Percentiles rank a stretch among this genome's conserved stretches.
Evolutionary conservation across 805 yeast species (phyloP).

Genomic region (Metschnikowia lochheadii): DNA sequence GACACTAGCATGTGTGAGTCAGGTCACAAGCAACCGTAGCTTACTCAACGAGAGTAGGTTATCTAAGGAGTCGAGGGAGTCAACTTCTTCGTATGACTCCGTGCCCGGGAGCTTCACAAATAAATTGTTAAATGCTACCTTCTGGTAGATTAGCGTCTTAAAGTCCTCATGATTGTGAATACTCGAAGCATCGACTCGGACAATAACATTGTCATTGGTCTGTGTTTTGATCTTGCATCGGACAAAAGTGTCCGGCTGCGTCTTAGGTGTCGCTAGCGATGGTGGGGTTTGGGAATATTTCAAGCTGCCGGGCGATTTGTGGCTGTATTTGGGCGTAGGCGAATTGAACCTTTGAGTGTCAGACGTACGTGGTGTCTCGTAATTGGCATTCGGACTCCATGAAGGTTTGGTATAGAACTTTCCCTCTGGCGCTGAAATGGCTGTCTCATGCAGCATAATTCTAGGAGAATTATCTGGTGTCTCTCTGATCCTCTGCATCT

Average conservation of each 20-base stretch:
- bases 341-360: not conserved
- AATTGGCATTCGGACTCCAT: not conserved
- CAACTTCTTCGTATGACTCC: slow-evolving; percentile 26
- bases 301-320: not conserved
- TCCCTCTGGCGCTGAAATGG: not conserved
- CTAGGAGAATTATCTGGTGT: not conserved
- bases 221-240: slow-evolving; percentile 28
- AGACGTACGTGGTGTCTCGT: not conserved
- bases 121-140: slow-evolving; percentile 24
- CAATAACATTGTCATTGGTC: slow-evolving; percentile 25
- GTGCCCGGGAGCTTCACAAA: slow-evolving; percentile 23
- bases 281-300: slow-evolving; percentile 1
- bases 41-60: slow-evolving; percentile 19
- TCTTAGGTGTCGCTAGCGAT: not conserved
- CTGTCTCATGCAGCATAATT: not conserved
- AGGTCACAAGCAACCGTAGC: slow-evolving; percentile 21
- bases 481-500: not conserved
- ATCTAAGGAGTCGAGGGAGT: slow-evolving; percentile 16
- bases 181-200: slow-evolving; percentile 22
- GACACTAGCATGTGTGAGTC: not conserved
- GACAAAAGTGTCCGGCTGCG: slow-evolving; percentile 5
- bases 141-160: slow-evolving; percentile 23
- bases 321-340: not conserved
- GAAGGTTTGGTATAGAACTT: not conserved
- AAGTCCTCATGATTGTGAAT: slow-evolving; percentile 15